phyloP scores from a whole-genome alignment of 495 filamentous ascomycete genomes.

The Penicillium coffeae region DNA sequence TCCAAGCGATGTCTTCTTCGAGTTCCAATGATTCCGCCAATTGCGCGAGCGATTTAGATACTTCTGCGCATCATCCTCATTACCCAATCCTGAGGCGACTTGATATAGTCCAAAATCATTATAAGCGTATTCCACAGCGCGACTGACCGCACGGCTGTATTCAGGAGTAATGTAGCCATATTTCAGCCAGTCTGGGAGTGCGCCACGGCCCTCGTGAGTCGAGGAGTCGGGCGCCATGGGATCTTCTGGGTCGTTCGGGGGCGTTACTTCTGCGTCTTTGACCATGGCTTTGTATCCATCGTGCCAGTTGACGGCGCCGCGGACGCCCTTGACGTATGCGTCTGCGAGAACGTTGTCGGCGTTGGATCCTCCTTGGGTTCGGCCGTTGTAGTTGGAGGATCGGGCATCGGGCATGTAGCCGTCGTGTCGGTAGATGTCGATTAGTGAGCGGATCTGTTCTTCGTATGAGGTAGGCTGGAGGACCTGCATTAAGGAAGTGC shows the following conservation, averaged over 20 bases:
- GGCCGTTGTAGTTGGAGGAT: conserved; percentile 70
- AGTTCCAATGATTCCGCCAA: conserved; percentile 73
- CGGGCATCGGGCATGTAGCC: conserved; percentile 63
- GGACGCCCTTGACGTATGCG: conserved; percentile 69
- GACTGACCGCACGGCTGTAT: conserved; percentile 57
- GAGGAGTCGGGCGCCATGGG: conserved; percentile 56
- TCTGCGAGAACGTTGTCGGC: conserved; percentile 73
- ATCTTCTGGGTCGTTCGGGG: conserved; percentile 61
- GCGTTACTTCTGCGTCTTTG: conserved; percentile 63
- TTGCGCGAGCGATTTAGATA: conserved; percentile 63
- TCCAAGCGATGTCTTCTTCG: conserved; percentile 45
- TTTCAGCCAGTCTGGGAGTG: conserved; percentile 63
- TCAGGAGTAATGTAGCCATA: conserved; percentile 62
- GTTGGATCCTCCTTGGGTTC: conserved; percentile 69
- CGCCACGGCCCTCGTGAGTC: conserved; percentile 67
- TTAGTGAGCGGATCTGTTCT: conserved; percentile 63
- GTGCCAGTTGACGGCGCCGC: conserved; percentile 62
- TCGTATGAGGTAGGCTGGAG: conserved; percentile 60
- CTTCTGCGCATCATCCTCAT: conserved; percentile 48
- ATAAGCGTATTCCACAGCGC: conserved; percentile 63
- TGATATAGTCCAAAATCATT: conserved; percentile 65
- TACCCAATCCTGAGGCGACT: conserved; percentile 50
- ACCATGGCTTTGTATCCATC: conserved; percentile 66
- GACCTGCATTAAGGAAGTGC: conserved; percentile 61
- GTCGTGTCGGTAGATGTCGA: conserved; percentile 67